Conservation (phyloP, 2,329 filamentous ascomycete genomes). For the Furcasterigmium sp. region DNA sequence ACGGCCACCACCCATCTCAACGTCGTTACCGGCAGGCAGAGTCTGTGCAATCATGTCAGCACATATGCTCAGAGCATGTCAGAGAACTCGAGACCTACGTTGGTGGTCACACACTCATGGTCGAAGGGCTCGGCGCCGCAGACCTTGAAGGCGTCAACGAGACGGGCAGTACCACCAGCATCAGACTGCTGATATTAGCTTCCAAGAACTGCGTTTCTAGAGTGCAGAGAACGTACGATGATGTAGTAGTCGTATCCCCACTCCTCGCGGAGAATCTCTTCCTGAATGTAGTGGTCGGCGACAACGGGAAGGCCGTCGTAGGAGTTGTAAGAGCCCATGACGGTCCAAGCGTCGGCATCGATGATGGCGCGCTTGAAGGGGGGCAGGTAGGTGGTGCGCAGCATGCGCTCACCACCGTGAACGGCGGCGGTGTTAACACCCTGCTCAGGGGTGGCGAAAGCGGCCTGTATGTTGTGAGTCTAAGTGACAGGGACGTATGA, state of each 20-base stretch:
- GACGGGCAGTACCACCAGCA: conserved; percentile 64
- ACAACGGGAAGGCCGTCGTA: conserved; percentile 69
- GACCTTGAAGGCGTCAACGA: conserved; percentile 60
- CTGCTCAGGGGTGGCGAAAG: conserved; percentile 64
- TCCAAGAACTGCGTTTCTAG: neutral
- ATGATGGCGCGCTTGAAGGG: conserved; percentile 66
- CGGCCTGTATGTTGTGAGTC: conserved; percentile 33
- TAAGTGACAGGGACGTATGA: neutral
- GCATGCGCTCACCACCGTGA: conserved; percentile 47
- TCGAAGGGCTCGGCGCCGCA: conserved; percentile 57
- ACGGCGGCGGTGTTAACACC: conserved; percentile 63
- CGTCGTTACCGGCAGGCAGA: conserved; percentile 64
- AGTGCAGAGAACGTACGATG: conserved; percentile 19
- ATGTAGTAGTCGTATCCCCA: conserved; percentile 71
- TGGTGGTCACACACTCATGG: conserved; percentile 57
- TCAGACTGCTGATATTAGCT: conserved; percentile 31
- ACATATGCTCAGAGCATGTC: neutral
- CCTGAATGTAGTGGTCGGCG: conserved; percentile 60
- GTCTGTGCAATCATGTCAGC: conserved; percentile 26
- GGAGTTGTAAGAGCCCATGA: conserved; percentile 72
- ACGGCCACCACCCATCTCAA: conserved; percentile 73
- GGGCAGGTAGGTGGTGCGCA: conserved; percentile 51
- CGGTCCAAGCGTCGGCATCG: conserved; percentile 59
- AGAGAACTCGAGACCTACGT: conserved; percentile 26
- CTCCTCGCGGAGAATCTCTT: conserved; percentile 62